Conservation (phyloP, 257 asterid species). For the Solanum sitiens region DNA sequence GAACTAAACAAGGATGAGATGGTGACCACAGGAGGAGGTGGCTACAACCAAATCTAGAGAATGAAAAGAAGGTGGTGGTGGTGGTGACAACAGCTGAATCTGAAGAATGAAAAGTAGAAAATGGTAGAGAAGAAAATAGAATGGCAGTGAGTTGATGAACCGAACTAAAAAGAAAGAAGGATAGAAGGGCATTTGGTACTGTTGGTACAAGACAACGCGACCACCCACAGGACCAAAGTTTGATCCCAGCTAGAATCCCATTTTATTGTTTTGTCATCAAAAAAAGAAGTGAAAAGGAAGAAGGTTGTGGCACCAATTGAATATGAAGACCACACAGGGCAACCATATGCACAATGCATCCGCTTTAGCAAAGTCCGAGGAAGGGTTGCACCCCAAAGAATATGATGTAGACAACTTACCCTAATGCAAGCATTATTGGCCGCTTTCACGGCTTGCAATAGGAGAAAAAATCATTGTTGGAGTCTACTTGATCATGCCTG, state of each 20-base stretch:
- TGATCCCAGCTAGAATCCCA: too few relatives aligned
- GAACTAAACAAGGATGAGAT: background rate
- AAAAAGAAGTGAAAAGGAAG: background rate
- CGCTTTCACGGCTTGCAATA: background rate
- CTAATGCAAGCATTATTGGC: background rate
- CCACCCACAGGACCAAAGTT: too few relatives aligned
- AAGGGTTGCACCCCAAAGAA: background rate
- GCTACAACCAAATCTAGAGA: background rate
- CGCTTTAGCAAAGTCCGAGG: background rate
- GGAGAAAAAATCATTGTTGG: background rate
- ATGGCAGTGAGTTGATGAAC: background rate
- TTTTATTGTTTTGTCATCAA: too few relatives aligned
- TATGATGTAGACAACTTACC: background rate
- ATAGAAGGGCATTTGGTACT: too few relatives aligned
- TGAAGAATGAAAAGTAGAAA: background rate
- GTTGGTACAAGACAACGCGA: too few relatives aligned
- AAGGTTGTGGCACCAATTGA: background rate
- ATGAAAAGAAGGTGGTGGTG: background rate
- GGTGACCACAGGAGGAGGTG: background rate
- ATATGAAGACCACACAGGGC: constrained; percentile 17
- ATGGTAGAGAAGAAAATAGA: background rate
- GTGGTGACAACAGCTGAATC: background rate
- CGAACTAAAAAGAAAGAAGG: too few relatives aligned
- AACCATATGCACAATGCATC: background rate
- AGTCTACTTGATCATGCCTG: too few relatives aligned